Evolutionary conservation across 352 stramenopile genomes (phyloP), one percentile per base, ranked within the genome.

Genomic region (Phytopythium mirpurense): DNA sequence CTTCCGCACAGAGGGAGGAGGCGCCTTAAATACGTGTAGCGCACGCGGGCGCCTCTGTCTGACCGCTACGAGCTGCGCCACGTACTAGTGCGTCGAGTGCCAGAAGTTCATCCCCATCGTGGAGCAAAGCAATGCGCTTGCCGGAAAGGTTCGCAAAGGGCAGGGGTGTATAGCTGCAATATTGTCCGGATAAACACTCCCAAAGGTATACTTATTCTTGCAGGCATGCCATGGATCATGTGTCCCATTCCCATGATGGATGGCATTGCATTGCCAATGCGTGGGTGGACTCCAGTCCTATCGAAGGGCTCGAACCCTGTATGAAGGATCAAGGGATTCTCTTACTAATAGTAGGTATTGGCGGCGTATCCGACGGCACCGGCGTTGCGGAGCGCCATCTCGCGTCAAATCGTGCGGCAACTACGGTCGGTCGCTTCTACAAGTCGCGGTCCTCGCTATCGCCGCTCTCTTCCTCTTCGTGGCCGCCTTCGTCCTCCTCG

Each of bases 1-100:
- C n/a, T 3, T 16, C 5, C 10, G 24, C 26, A 9, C 10, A 2
- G 8, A n/a, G n/a, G n/a, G n/a, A n/a, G n/a, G n/a, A n/a, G n/a
- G n/a, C n/a, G n/a, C n/a, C n/a, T n/a, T n/a, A n/a, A n/a, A n/a
- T n/a, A n/a, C n/a, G n/a, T n/a, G n/a, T n/a, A n/a, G n/a, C n/a
- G n/a, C 0, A 10, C 21, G 24, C 21, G 4, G 4, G 3, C 23
- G 16, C 11, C 19, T 5, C 29, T 29, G 29, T 0, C 19, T 35
- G 12, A 16, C 21, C 36, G 18, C 21, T 15, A 9, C 27, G 21
- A 15, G 1, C 14, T 56, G 14, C 23, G 1, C 35, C 53, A 62
- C 80, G 55, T 75, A 95, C 85, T 93, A 95, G 65, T 95, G 85
- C 41, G 85, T 93, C 54, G 85, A 95, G 58, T 95, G 85, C 85